Conservation (phyloP, 1,284 basidiomycete genomes). For the Trichosporon coremiiforme region DNA sequence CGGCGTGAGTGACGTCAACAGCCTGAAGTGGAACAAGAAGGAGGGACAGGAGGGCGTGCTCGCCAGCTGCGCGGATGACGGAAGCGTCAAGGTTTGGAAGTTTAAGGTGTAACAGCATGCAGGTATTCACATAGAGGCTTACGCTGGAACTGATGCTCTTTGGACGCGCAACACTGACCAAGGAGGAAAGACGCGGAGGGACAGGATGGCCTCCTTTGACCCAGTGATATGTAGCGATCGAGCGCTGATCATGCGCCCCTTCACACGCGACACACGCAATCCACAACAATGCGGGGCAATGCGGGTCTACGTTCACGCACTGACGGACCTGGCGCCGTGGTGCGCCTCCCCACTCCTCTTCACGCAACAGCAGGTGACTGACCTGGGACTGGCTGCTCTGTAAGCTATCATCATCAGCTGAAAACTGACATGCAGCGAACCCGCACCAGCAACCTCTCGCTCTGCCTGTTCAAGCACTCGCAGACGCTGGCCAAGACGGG, state of each 20-base stretch:
- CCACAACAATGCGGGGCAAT: not conserved
- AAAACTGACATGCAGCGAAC: not conserved
- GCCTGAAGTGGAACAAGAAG: conserved; percentile 60
- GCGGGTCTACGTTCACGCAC: not conserved
- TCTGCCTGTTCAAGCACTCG: not conserved
- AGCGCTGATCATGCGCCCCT: too few species aligned
- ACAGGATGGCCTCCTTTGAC: too few species aligned
- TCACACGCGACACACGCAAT: too few species aligned
- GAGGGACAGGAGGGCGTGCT: conserved; percentile 56
- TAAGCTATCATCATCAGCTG: too few species aligned
- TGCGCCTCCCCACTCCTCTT: not conserved
- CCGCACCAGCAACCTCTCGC: not conserved
- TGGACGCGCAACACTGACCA: too few species aligned
- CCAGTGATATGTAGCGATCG: too few species aligned
- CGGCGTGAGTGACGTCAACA: conserved; percentile 62
- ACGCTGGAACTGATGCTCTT: not conserved
- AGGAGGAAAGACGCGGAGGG: too few species aligned
- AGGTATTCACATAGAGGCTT: not conserved
- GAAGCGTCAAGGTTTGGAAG: conserved; percentile 48
- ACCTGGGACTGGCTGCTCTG: not conserved
- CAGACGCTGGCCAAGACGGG: too few species aligned
- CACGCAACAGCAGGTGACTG: not conserved
- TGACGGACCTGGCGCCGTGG: conserved; percentile 2
- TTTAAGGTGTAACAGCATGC: conserved; percentile 16
- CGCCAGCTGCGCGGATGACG: conserved; percentile 63